Evolutionary conservation across 441 rosid genomes (phyloP).

Genomic region (Erysimum pusillum): DNA sequence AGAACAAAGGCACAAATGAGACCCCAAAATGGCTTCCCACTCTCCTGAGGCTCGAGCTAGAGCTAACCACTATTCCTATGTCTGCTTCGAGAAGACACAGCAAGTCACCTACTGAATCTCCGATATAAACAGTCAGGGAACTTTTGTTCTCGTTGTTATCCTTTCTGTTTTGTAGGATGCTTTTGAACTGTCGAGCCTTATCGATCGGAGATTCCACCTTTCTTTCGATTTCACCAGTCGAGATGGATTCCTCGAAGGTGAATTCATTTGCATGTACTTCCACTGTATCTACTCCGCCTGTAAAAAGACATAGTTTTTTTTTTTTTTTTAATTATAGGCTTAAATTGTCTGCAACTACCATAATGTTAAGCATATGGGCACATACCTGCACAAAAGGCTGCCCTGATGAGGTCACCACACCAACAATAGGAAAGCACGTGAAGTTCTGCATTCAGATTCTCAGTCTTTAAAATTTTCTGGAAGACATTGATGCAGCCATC

Average conservation of each 20-base stretch:
- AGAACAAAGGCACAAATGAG: constrained; percentile 76
- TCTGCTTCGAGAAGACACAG: constrained; percentile 93
- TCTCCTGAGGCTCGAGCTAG: constrained; percentile 83
- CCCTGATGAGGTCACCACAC: constrained; percentile 91
- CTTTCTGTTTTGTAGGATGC: constrained; percentile 52
- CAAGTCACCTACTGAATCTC: constrained; percentile 88
- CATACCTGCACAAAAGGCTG: constrained; percentile 79
- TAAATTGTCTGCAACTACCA: background rate
- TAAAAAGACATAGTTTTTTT: background rate
- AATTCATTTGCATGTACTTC: constrained; percentile 87
- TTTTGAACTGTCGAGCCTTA: constrained; percentile 69
- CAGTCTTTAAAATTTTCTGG: constrained; percentile 61
- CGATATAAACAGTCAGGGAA: constrained; percentile 69
- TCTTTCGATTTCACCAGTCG: constrained; percentile 76
- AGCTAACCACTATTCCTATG: constrained; percentile 85
- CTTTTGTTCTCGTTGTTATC: constrained; percentile 52
- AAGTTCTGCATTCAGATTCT: constrained; percentile 60
- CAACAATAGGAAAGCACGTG: constrained; percentile 91
- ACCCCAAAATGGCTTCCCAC: constrained; percentile 84
- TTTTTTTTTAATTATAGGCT: background rate
- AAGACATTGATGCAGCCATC: constrained; percentile 82
- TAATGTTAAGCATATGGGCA: background rate
- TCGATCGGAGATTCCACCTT: constrained; percentile 80
- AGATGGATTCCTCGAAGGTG: constrained; percentile 64
- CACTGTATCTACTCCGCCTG: constrained; percentile 71